Evolutionary conservation across 176 grass and related monocot species (phyloP).

Genomic region (Pontederia crassipes): DNA sequence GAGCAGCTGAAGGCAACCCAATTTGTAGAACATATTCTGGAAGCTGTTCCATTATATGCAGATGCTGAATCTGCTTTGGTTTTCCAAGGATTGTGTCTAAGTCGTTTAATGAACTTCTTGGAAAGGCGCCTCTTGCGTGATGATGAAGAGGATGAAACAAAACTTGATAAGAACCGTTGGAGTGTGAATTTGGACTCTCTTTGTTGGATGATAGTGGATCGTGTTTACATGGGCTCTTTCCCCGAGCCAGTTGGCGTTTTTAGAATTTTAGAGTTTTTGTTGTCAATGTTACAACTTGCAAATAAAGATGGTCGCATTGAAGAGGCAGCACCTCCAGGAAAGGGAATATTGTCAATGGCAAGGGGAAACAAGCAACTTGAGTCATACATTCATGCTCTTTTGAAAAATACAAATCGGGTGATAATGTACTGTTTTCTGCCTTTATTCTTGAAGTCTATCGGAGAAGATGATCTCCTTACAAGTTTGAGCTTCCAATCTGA

Average conservation of each 20-base stretch:
- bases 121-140: constrained; percentile 90
- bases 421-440: constrained; percentile 99
- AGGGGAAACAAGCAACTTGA: constrained; percentile 84
- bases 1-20: constrained; percentile 81
- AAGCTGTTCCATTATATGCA: constrained; percentile 82
- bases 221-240: constrained; percentile 93
- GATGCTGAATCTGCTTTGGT: constrained; percentile 74
- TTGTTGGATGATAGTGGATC: constrained; percentile 93
- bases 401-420: constrained; percentile 95
- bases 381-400: constrained; percentile 85
- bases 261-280: constrained; percentile 71
- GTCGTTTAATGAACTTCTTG: constrained; percentile 97
- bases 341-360: constrained; percentile 94
- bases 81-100: constrained; percentile 95
- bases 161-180: constrained; percentile 93
- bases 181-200: constrained; percentile 85
- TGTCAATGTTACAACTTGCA: constrained; percentile 94
- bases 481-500: constrained; percentile 70
- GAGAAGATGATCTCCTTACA: constrained; percentile 72
- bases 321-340: constrained; percentile 70
- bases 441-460: constrained; percentile 72
- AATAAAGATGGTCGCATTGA: constrained; percentile 96
- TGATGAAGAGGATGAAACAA: constrained; percentile 87
- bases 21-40: constrained; percentile 76
- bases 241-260: constrained; percentile 81